Conservation (phyloP, 2,329 filamentous ascomycete genomes). For the Colletotrichum sp. region DNA sequence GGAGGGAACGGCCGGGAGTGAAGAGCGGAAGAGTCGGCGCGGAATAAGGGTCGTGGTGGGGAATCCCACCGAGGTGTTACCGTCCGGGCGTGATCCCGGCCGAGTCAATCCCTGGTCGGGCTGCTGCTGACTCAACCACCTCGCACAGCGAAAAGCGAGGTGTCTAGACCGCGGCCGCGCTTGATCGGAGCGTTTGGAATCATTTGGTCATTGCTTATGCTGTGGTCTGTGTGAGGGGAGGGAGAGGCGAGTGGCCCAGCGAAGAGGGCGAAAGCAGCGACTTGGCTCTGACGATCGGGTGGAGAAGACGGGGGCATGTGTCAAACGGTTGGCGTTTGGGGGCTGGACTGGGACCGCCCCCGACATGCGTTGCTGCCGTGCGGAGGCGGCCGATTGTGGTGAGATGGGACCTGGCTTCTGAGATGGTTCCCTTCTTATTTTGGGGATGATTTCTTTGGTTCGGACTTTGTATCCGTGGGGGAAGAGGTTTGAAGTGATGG, state of each 20-base stretch:
- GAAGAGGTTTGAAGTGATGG: background rate
- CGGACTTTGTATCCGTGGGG: background rate
- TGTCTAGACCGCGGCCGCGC: background rate
- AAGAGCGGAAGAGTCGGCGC: background rate
- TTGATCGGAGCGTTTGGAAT: background rate
- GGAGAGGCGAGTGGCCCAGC: background rate
- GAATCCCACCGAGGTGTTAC: background rate
- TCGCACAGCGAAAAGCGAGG: background rate
- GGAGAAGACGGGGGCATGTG: background rate
- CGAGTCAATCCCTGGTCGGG: background rate
- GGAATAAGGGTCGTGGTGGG: background rate
- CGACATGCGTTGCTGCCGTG: background rate
- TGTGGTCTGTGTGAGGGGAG: background rate
- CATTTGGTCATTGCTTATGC: background rate
- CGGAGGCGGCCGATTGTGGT: background rate
- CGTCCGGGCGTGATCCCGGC: background rate
- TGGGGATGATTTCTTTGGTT: background rate
- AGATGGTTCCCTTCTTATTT: background rate
- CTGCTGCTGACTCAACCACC: background rate
- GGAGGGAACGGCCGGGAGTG: background rate
- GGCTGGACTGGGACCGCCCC: background rate
- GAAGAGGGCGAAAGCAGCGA: background rate
- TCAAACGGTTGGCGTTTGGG: constrained; percentile 15
- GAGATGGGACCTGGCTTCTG: background rate
- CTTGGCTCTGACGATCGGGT: constrained; percentile 7